A percentile compares a stretch with the other conserved stretches of the same genome.
phyloP scores from a whole-genome alignment of 2,329 filamentous ascomycete genomes.

The Endothia cerciana region DNA sequence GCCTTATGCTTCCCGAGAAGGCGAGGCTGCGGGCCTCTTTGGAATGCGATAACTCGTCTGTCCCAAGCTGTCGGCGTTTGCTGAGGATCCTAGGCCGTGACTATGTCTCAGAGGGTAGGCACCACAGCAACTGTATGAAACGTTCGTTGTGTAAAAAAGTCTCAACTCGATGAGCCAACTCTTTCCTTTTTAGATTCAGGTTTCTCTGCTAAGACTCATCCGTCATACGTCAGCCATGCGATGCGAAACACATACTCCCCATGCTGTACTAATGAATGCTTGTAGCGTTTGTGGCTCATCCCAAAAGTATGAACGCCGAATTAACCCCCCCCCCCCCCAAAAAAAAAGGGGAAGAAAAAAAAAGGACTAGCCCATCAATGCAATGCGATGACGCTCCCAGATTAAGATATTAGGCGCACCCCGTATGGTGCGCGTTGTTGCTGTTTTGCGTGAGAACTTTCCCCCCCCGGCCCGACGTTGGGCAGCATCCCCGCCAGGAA shows the following conservation, averaged over 20 bases:
- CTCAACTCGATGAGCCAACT: background rate
- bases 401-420: conserved; percentile 3
- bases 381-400: background rate
- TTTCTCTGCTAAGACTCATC: background rate
- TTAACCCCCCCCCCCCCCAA: too few species aligned
- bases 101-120: background rate
- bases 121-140: background rate
- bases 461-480: background rate
- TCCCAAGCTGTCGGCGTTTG: background rate
- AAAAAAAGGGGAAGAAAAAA: too few species aligned
- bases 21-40: background rate
- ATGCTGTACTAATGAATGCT: conserved; percentile 12
- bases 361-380: background rate
- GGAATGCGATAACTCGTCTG: background rate
- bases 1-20: background rate
- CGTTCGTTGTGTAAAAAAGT: background rate
- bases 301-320: conserved; percentile 1
- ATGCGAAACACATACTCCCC: conserved; percentile 6
- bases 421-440: background rate
- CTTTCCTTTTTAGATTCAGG: background rate
- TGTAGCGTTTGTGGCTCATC: background rate
- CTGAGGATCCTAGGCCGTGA: background rate
- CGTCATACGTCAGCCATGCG: conserved; percentile 7
- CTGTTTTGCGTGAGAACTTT: background rate
- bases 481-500: background rate